These are phyloP conservation scores for Panus rudis DNA, from an alignment of 768 basidiomycete genomes.

Conservation along the genomic window DNA sequence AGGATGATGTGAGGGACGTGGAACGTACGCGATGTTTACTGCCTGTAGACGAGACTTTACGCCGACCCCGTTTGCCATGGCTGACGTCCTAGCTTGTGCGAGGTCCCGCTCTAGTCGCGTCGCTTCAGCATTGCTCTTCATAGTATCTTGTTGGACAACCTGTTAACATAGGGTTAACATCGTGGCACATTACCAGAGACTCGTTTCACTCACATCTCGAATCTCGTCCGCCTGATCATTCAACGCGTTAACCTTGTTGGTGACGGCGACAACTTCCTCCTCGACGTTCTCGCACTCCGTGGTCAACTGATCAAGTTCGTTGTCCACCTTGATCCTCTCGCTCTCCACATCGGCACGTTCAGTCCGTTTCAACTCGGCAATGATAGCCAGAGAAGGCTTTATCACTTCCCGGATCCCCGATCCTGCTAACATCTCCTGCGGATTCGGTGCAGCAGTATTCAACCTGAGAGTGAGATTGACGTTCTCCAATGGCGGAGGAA, in stretches of 20 bases:
- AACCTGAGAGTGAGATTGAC: slow-evolving; percentile 77
- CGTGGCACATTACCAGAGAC: not conserved
- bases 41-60: slow-evolving; percentile 74
- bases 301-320: slow-evolving; percentile 73
- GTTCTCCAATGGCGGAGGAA: slow-evolving; percentile 62
- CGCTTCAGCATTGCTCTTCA: slow-evolving; percentile 59
- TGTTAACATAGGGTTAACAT: slow-evolving; percentile 20
- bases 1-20: slow-evolving; percentile 6
- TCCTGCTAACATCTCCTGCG: slow-evolving; percentile 60
- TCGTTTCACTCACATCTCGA: slow-evolving; percentile 53
- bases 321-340: slow-evolving; percentile 72
- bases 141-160: slow-evolving; percentile 74
- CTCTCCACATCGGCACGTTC: slow-evolving; percentile 68
- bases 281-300: slow-evolving; percentile 82
- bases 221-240: slow-evolving; percentile 76
- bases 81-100: slow-evolving; percentile 67
- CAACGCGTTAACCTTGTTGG: slow-evolving; percentile 62
- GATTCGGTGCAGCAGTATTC: slow-evolving; percentile 69
- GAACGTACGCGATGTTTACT: slow-evolving; percentile 65
- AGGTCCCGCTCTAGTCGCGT: slow-evolving; percentile 64
- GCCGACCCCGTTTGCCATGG: slow-evolving; percentile 74
- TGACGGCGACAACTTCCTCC: slow-evolving; percentile 66
- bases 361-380: slow-evolving; percentile 66
- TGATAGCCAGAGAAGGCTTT: slow-evolving; percentile 66
- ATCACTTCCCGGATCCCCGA: slow-evolving; percentile 65